These are phyloP conservation scores for Thielaviopsis ethacetica DNA, from an alignment of 2,329 filamentous ascomycete genomes.

Conservation along the genomic window DNA sequence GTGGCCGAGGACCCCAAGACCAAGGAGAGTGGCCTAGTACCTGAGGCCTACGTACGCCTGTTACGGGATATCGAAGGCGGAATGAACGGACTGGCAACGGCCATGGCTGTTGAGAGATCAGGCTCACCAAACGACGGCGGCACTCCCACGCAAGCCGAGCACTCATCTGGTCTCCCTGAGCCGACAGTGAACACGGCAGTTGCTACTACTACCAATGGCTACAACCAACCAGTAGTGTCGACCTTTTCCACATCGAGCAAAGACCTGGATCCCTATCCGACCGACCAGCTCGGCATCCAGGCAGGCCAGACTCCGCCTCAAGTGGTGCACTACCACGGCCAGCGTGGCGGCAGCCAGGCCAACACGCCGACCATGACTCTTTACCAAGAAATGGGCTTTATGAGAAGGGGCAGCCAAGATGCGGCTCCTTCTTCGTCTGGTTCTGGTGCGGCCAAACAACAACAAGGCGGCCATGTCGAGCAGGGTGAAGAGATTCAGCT, in stretches of 20 bases:
- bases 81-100: constrained; percentile 49
- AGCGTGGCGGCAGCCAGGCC: constrained; percentile 49
- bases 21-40: constrained; percentile 83
- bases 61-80: constrained; percentile 88
- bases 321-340: constrained; percentile 51
- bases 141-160: constrained; percentile 46
- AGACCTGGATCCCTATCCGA: constrained; percentile 51
- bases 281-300: constrained; percentile 45
- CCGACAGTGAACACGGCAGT: constrained; percentile 6
- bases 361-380: constrained; percentile 44
- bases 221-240: constrained; percentile 50
- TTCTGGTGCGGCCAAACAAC: not conserved
- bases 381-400: constrained; percentile 30
- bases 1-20: constrained; percentile 93
- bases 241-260: constrained; percentile 56
- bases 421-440: not conserved
- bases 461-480: not conserved
- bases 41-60: constrained; percentile 88
- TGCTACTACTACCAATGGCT: constrained; percentile 38
- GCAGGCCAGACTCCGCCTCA: constrained; percentile 47
- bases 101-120: constrained; percentile 5
- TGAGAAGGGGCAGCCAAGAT: constrained; percentile 34
- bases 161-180: constrained; percentile 15
- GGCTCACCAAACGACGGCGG: constrained; percentile 38
- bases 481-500: constrained; percentile 5